Evolutionary conservation across 1,284 basidiomycete genomes (phyloP).

Genomic region (Vanrija humicola): DNA sequence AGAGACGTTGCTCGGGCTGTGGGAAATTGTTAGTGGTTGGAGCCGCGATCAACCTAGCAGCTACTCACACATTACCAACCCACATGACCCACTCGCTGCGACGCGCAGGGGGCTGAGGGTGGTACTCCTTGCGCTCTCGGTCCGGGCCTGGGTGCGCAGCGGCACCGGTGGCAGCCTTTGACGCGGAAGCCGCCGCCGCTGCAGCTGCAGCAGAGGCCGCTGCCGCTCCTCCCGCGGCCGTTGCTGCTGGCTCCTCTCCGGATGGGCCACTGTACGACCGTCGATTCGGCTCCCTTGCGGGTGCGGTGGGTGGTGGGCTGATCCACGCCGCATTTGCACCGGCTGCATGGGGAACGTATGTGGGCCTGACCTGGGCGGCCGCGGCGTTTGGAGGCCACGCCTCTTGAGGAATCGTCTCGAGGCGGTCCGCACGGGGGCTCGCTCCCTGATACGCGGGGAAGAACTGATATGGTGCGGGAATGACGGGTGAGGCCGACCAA

Average conservation of each 20-base stretch:
- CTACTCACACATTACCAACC: conserved; percentile 53
- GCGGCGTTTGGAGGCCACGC: conserved; percentile 2
- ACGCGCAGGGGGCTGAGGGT: conserved; percentile 53
- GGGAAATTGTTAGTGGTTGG: background rate
- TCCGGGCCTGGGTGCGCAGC: conserved; percentile 5
- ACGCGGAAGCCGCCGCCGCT: too few relatives aligned
- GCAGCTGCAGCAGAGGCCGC: background rate
- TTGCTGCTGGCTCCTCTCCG: background rate
- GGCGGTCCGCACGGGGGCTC: conserved; percentile 4
- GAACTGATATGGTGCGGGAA: conserved; percentile 16
- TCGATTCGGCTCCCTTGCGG: background rate
- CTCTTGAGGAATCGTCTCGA: conserved; percentile 13
- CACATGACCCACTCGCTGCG: conserved; percentile 95
- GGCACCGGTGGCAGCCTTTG: too few relatives aligned
- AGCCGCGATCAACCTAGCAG: background rate
- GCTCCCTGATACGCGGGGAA: conserved; percentile 8
- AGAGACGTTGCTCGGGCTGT: conserved; percentile 62
- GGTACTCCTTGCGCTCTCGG: conserved; percentile 45
- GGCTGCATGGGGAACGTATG: background rate
- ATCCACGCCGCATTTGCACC: background rate
- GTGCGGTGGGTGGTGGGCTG: background rate
- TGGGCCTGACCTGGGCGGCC: background rate
- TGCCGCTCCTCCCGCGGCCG: background rate
- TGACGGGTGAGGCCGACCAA: conserved; percentile 14
- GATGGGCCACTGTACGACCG: background rate